A percentile compares a stretch with the other conserved stretches of the same genome.
Evolutionary conservation across 371 early-diverging fungal species (phyloP).

Genomic region (Chytridiales sp.): DNA sequence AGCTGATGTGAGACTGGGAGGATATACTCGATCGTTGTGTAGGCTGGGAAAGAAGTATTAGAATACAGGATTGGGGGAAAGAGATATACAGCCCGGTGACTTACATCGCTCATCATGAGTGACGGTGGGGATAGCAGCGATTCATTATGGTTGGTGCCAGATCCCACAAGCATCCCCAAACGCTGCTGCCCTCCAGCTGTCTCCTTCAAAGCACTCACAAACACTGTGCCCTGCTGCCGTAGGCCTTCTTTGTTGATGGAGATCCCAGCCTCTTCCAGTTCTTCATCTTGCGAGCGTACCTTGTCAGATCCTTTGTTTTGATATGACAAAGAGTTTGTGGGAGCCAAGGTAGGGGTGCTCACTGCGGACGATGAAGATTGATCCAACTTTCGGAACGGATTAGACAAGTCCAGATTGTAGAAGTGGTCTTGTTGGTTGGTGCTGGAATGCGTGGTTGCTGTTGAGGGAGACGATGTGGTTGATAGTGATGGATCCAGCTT

Average conservation of each 20-base stretch:
- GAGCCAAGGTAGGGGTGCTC: background rate
- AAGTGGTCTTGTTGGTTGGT: background rate
- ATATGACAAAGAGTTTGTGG: background rate
- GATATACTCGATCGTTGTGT: background rate
- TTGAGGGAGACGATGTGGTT: too few species aligned
- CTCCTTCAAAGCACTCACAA: background rate
- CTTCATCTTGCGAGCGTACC: background rate
- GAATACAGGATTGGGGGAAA: background rate
- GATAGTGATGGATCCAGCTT: too few species aligned
- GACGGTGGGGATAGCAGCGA: background rate
- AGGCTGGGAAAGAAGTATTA: background rate
- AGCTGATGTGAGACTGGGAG: background rate
- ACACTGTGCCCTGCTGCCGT: background rate
- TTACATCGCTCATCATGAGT: background rate
- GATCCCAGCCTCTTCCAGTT: background rate
- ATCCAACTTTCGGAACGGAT: slow-evolving; percentile 1
- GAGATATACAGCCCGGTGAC: background rate
- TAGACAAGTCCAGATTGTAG: slow-evolving; percentile 6
- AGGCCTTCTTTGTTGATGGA: background rate
- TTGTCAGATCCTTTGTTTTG: background rate
- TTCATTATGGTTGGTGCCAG: background rate
- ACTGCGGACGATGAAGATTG: background rate
- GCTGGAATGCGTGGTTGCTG: background rate
- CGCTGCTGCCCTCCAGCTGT: background rate
- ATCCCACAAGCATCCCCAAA: background rate